A percentile compares a stretch with the other conserved stretches of the same genome.
Evolutionary conservation across 2,329 filamentous ascomycete species (phyloP).

Genomic region (Botrytis byssoidea): DNA sequence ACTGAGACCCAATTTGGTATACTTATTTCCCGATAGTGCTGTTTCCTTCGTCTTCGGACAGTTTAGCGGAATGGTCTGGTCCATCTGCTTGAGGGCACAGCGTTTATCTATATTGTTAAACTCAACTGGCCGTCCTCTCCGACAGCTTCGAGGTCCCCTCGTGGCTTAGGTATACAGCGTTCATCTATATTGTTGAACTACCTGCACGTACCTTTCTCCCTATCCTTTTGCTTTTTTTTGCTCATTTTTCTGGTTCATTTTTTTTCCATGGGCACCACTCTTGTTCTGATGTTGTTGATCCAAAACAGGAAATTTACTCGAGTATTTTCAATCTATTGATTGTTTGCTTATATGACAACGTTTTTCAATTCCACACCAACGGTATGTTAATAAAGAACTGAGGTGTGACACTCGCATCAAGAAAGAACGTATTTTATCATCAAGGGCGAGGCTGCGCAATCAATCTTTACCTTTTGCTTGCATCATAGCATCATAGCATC

Average conservation of each 20-base stretch:
- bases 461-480: not conserved
- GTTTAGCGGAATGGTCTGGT: not conserved
- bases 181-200: not conserved
- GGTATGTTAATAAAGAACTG: not conserved
- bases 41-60: not conserved
- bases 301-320: not conserved
- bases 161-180: not conserved
- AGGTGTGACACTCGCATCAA: not conserved
- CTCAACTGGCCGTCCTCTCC: not conserved
- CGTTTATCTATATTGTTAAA: not conserved
- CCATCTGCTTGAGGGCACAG: not conserved
- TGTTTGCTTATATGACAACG: not conserved
- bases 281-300: not conserved
- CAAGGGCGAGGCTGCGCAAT: not conserved
- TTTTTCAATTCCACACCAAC: not conserved
- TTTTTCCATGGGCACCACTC: not conserved
- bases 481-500: not conserved
- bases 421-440: not conserved
- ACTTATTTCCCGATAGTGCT: not conserved
- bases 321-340: not conserved
- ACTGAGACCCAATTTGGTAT: not conserved
- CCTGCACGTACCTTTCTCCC: not conserved
- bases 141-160: not conserved
- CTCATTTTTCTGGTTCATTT: not conserved
- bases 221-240: not conserved